Percentiles rank a stretch among this genome's conserved stretches.
phyloP scores from a whole-genome alignment of 2,329 filamentous ascomycete species.

The Aspergillus aculeatus region DNA sequence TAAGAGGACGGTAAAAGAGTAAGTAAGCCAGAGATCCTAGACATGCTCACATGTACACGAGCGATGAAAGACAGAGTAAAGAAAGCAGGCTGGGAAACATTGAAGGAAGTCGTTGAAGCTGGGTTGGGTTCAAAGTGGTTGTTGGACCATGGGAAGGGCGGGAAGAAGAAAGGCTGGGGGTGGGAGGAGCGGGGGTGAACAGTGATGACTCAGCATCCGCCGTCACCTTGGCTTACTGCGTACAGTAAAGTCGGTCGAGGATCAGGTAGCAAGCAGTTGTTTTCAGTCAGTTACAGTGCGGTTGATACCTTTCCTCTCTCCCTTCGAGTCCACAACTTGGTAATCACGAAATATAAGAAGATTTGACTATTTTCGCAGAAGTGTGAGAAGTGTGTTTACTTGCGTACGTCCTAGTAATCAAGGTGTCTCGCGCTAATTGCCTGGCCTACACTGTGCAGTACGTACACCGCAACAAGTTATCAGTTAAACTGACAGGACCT shows the following conservation, averaged over 20 bases:
- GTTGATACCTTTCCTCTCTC: not conserved
- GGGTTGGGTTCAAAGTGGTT: not conserved
- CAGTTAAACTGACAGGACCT: conserved; percentile 15
- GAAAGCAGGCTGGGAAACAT: conserved; percentile 13
- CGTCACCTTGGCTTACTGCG: not conserved
- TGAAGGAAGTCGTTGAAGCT: conserved; percentile 9
- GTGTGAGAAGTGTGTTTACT: not conserved
- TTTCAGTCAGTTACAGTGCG: not conserved
- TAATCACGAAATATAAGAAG: not conserved
- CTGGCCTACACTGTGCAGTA: not conserved
- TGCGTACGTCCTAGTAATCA: not conserved
- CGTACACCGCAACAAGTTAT: conserved; percentile 23
- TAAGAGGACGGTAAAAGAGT: conserved; percentile 16
- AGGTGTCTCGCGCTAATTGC: not conserved
- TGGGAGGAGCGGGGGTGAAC: conserved; percentile 21
- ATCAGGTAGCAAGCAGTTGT: conserved; percentile 19
- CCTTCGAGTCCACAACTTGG: not conserved
- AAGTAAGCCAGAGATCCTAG: conserved; percentile 14
- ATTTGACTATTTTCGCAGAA: not conserved
- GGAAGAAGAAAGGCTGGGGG: conserved; percentile 11
- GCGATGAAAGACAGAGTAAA: conserved; percentile 11
- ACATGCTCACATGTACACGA: conserved; percentile 22
- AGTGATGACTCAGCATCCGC: conserved; percentile 23
- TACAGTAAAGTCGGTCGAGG: not conserved
- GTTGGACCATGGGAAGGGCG: conserved; percentile 7